Base-by-base conservation (phyloP, 306 rosid species). In the Dalbergia cochinchinensis region DNA sequence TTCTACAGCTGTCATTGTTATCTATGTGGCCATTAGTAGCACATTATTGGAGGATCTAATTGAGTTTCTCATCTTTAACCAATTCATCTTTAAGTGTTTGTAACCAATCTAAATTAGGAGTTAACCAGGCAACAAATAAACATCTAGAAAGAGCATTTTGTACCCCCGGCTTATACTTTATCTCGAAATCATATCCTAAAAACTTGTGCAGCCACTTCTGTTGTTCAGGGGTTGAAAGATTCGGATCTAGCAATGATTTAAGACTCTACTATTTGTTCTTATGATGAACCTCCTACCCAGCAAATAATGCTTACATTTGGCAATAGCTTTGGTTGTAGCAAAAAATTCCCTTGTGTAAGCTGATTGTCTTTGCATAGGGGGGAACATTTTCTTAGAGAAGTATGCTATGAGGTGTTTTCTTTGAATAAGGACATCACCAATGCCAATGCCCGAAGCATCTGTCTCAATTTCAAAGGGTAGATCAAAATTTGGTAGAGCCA, bases 1-100 rank as follows among this genome's bases (percentile, higher is more conserved):
- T 50, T 14, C 2, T 50, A 7, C 13, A 12, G 13, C 12, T 8
- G 10, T 45, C 10, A 50, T 14, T 50, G 5, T 0, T 4, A 1
- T 45, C 4, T 0, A 0, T 12, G n/a, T 7, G 11, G 12, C 10
- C 2, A 0, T 45, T 3, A 0, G 0, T 8, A 7, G 3, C 12
- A 11, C 11, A 9, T 45, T 9, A 4, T 8, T 4, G 13, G 3
- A 8, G 2, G 13, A 8, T 11, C 4, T 45, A 3, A 26, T 26
- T 26, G 31, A 26, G 31, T 26, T 26, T 0, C 31, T 26, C 31
- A 26, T 26, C 31, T 26, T 26, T 26, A 26, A 26, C 31, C 3
- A 26, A 26, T 26, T 26, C 3, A 26, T 26, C 50, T 45, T 11
- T 45, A 8, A 45, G 13, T 45, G 10, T 10, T 3, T 50, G 1